Percentiles rank a stretch among this genome's conserved stretches.
These are phyloP conservation scores for Chrysochromulina parva DNA, from an alignment of 78 protist species.

Conservation along the genomic window DNA sequence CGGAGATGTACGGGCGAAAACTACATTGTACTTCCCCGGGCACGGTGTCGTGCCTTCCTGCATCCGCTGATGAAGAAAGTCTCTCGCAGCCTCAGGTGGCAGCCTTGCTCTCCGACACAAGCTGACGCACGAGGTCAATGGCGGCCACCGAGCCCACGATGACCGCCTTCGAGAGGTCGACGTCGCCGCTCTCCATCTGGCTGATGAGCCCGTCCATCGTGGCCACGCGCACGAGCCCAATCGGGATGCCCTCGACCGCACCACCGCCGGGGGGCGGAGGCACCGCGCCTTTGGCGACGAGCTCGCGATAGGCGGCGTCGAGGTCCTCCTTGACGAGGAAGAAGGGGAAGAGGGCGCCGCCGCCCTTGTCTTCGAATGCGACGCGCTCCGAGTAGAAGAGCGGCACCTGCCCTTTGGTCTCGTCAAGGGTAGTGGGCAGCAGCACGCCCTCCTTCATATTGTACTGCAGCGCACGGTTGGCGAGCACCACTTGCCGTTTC, in stretches of 20 bases:
- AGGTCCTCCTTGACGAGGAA: background rate
- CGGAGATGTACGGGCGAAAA: no score
- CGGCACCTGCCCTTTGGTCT: background rate
- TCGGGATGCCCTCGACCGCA: background rate
- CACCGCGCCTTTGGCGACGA: background rate
- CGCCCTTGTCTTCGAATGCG: background rate
- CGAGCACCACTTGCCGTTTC: background rate
- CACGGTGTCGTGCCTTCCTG: no score
- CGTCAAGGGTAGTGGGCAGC: background rate
- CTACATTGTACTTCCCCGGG: no score
- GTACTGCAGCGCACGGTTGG: slow-evolving; percentile 10
- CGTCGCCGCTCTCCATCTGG: background rate
- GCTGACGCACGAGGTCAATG: background rate
- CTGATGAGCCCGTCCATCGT: background rate
- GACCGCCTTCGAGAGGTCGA: background rate
- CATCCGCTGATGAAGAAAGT: no score
- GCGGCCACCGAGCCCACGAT: background rate
- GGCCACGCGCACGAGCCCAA: background rate
- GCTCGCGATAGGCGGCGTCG: background rate
- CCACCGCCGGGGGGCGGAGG: background rate
- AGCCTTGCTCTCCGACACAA: no score
- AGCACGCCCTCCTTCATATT: background rate
- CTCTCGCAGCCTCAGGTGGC: no score
- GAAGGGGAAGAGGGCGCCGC: background rate
- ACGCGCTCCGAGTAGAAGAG: background rate